phyloP scores from a whole-genome alignment of 768 basidiomycete species.

The Tulasnella sp. region DNA sequence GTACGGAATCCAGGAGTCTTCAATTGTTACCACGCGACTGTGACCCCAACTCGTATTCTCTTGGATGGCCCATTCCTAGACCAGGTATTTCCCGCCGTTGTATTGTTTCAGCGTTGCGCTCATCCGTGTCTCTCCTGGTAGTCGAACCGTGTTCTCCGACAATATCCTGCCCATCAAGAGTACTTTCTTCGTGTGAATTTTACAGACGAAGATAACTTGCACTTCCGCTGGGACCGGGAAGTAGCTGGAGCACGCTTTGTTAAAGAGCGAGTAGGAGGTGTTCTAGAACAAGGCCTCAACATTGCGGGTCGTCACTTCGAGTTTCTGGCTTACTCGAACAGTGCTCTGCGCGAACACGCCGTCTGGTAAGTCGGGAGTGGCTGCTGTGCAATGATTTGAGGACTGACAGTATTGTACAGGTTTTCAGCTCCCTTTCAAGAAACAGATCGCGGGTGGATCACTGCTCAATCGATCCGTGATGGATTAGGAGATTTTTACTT shows the following conservation, averaged over 20 bases:
- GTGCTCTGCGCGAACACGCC: slow-evolving; percentile 75
- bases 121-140: slow-evolving; percentile 38
- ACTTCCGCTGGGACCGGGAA: slow-evolving; percentile 70
- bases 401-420: slow-evolving; percentile 46
- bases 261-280: slow-evolving; percentile 58
- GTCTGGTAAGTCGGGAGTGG: slow-evolving; percentile 53
- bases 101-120: too few species aligned
- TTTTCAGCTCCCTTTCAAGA: slow-evolving; percentile 63
- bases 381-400: slow-evolving; percentile 3
- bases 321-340: slow-evolving; percentile 75
- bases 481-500: slow-evolving; percentile 50
- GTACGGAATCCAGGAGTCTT: slow-evolving; percentile 48
- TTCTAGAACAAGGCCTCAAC: slow-evolving; percentile 64
- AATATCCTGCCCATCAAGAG: slow-evolving; percentile 61
- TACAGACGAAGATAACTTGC: slow-evolving; percentile 78
- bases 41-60: slow-evolving; percentile 73
- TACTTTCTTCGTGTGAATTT: slow-evolving; percentile 84
- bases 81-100: neutral
- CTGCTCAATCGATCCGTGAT: slow-evolving; percentile 57
- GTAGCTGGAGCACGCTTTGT: slow-evolving; percentile 64
- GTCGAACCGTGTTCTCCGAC: slow-evolving; percentile 72
- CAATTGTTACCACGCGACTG: slow-evolving; percentile 72
- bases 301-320: slow-evolving; percentile 61
- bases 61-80: slow-evolving; percentile 70
- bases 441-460: slow-evolving; percentile 42